Conservation (phyloP, 805 yeast genomes). For the Suhomyces sp. region DNA sequence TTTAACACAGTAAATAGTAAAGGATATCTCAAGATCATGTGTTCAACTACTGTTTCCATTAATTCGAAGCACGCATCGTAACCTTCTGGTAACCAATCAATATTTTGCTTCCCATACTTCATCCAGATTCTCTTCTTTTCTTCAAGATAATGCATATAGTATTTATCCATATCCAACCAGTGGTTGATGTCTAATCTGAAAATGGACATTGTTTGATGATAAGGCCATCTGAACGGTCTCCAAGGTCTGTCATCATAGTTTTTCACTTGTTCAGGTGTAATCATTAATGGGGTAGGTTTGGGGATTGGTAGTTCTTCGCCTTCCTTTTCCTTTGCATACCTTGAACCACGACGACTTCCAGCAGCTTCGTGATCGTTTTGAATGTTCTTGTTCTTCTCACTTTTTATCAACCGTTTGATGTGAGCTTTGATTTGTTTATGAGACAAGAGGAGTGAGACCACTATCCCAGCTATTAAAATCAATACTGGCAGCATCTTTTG, state of each 20-base stretch:
- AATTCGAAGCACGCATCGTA: slow-evolving; percentile 61
- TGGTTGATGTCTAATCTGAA: slow-evolving; percentile 70
- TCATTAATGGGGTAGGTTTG: slow-evolving; percentile 55
- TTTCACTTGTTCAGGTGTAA: slow-evolving; percentile 66
- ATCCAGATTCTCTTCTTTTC: slow-evolving; percentile 61
- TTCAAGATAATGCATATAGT: slow-evolving; percentile 62
- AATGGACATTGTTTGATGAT: slow-evolving; percentile 77
- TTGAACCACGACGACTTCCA: slow-evolving; percentile 11
- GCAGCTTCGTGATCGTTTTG: slow-evolving; percentile 11
- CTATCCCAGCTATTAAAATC: too few relatives aligned
- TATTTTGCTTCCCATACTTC: slow-evolving; percentile 58
- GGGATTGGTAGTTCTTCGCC: slow-evolving; percentile 25
- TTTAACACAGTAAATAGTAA: slow-evolving; percentile 50
- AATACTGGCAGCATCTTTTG: too few relatives aligned
- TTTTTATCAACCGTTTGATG: too few relatives aligned
- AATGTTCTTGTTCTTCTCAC: too few relatives aligned
- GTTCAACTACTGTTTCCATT: slow-evolving; percentile 60
- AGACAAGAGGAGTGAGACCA: too few relatives aligned
- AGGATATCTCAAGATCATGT: slow-evolving; percentile 64
- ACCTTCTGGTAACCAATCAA: slow-evolving; percentile 66
- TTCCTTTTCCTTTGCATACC: slow-evolving; percentile 4
- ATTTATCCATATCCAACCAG: slow-evolving; percentile 80
- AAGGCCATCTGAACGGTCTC: slow-evolving; percentile 81
- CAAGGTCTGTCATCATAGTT: slow-evolving; percentile 74
- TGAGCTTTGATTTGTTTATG: too few relatives aligned